Conservation (phyloP, 306 rosid genomes). For the Hylodesmum podocarpum region DNA sequence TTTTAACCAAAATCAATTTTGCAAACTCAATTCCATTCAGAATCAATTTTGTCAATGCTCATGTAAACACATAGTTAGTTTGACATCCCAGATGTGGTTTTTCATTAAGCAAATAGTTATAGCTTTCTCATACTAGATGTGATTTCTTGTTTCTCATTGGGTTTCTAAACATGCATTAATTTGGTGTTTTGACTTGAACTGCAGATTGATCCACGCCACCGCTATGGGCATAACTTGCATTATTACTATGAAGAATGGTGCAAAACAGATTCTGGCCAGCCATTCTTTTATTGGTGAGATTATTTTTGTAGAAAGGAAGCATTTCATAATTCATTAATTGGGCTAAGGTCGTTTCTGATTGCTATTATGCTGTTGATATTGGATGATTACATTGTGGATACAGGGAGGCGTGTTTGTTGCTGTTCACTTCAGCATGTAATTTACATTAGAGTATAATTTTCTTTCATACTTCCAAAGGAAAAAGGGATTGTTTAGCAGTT, state of each 20-base stretch:
- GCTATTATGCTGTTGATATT: background rate
- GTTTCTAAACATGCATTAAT: background rate
- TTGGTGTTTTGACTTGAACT: background rate
- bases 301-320: background rate
- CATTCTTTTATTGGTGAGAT: slow-evolving; percentile 87
- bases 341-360: background rate
- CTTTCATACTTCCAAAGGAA: background rate
- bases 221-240: slow-evolving; percentile 94
- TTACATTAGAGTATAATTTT: background rate
- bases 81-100: background rate
- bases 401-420: background rate
- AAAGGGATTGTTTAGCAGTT: background rate
- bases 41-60: too few relatives aligned
- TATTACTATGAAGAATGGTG: slow-evolving; percentile 79
- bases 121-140: background rate
- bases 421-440: background rate
- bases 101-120: background rate
- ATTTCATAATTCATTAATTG: background rate
- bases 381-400: slow-evolving; percentile 4
- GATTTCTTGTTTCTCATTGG: background rate
- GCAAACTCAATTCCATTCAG: too few relatives aligned
- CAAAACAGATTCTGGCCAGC: slow-evolving; percentile 76
- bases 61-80: too few relatives aligned
- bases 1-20: too few relatives aligned
- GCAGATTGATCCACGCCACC: slow-evolving; percentile 97